Conservation (phyloP, 306 rosid species). For the Vigna radiata region DNA sequence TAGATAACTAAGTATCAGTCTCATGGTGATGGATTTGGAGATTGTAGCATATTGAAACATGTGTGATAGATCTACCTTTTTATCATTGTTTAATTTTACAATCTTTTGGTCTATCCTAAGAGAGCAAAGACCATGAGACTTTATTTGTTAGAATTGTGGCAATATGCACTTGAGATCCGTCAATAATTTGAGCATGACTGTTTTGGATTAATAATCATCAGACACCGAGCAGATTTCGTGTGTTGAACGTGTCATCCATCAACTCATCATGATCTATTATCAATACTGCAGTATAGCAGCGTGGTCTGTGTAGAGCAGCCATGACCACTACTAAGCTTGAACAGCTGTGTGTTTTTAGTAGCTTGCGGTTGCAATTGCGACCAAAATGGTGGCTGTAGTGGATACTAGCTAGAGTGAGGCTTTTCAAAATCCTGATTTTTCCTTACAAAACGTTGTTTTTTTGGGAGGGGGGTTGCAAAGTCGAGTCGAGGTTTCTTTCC, state of each 20-base stretch:
- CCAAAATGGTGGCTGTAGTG: background rate
- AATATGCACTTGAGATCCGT: slow-evolving; percentile 9
- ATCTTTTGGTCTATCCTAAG: background rate
- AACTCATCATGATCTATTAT: background rate
- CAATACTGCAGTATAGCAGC: background rate
- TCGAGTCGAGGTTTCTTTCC: background rate
- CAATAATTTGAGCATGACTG: background rate
- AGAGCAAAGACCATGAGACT: background rate
- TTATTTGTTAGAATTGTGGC: slow-evolving; percentile 19
- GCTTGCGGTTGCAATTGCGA: background rate
- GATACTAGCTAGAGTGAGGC: background rate
- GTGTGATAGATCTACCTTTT: background rate
- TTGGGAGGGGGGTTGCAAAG: too few relatives aligned
- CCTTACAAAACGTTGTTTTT: background rate
- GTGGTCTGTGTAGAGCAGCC: background rate
- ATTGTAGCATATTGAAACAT: background rate
- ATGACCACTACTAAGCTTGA: background rate
- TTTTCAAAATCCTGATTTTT: too few relatives aligned
- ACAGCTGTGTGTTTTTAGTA: background rate
- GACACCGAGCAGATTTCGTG: background rate
- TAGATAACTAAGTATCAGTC: background rate
- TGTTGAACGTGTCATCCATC: background rate
- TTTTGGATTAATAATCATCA: slow-evolving; percentile 15
- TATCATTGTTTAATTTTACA: background rate
- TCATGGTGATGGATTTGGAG: slow-evolving; percentile 26